A percentile compares a stretch with the other conserved stretches of the same genome.
These are phyloP conservation scores for Solanum chaucha DNA, from an alignment of 257 asterid genomes.

Conservation along the genomic window DNA sequence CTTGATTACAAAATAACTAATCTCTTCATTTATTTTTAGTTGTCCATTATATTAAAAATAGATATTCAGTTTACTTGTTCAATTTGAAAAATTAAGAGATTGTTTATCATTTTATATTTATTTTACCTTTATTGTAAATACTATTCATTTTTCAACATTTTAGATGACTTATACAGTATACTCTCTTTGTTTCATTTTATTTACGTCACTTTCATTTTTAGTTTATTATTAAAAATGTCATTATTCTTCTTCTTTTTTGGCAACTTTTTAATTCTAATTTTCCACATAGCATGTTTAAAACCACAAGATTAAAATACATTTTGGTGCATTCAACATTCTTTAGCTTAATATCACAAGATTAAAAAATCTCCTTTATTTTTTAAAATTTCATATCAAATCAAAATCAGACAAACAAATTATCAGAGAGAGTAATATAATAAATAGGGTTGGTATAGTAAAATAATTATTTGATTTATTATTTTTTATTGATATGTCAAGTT, in stretches of 20 bases:
- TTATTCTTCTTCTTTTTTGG: too few relatives aligned
- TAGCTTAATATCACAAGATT: not conserved
- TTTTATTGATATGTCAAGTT: too few relatives aligned
- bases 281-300: rapidly evolving
- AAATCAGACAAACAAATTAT: not conserved
- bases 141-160: not conserved
- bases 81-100: not conserved
- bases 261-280: not conserved
- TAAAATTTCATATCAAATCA: not conserved
- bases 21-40: not conserved
- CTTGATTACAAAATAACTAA: not conserved
- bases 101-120: too few relatives aligned
- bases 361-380: not conserved
- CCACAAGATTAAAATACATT: not conserved
- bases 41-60: too few relatives aligned
- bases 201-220: not conserved
- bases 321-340: not conserved
- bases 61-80: too few relatives aligned
- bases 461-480: too few relatives aligned
- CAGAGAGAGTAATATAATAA: too few relatives aligned
- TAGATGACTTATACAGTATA: not conserved
- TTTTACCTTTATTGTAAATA: not conserved
- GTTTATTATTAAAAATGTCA: not conserved
- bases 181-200: not conserved
- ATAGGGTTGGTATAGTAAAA: not conserved